A percentile compares a stretch with the other conserved stretches of the same genome.
Conservation (phyloP, 768 basidiomycete genomes). For the Agaricus blazei region DNA sequence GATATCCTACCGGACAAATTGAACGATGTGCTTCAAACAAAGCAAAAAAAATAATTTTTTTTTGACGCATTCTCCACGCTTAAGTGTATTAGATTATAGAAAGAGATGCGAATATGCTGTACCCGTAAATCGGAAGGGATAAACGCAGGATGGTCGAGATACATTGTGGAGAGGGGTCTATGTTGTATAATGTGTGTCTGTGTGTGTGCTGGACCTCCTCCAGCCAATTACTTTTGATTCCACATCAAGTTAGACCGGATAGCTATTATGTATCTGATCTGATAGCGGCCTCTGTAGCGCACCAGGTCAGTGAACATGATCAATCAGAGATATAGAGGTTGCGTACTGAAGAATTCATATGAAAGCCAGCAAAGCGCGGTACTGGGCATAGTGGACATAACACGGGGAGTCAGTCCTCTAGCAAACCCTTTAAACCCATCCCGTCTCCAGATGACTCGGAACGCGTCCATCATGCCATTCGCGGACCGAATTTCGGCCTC, state of each 20-base stretch:
- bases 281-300: conserved; percentile 55
- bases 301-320: conserved; percentile 6
- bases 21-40: too few species aligned
- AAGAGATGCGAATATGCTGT: neutral
- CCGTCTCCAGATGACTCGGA: conserved; percentile 79
- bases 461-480: conserved; percentile 82
- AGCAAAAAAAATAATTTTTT: too few species aligned
- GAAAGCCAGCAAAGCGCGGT: conserved; percentile 97
- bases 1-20: too few species aligned
- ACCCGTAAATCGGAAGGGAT: neutral
- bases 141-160: neutral
- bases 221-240: conserved; percentile 3
- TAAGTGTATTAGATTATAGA: conserved; percentile 4
- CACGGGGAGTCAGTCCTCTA: conserved; percentile 84
- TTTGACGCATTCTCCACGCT: neutral
- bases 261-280: conserved; percentile 35
- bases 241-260: conserved; percentile 1
- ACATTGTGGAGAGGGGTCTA: conserved; percentile 4
- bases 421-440: conserved; percentile 85
- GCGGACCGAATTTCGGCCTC: conserved; percentile 83
- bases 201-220: conserved; percentile 7
- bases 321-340: conserved; percentile 1
- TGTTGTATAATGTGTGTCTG: neutral
- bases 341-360: conserved; percentile 97
- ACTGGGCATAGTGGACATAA: conserved; percentile 94